Evolutionary conservation across 306 rosid genomes (phyloP), one percentile per base, ranked within the genome.

Genomic region (Crataegus laevigata): DNA sequence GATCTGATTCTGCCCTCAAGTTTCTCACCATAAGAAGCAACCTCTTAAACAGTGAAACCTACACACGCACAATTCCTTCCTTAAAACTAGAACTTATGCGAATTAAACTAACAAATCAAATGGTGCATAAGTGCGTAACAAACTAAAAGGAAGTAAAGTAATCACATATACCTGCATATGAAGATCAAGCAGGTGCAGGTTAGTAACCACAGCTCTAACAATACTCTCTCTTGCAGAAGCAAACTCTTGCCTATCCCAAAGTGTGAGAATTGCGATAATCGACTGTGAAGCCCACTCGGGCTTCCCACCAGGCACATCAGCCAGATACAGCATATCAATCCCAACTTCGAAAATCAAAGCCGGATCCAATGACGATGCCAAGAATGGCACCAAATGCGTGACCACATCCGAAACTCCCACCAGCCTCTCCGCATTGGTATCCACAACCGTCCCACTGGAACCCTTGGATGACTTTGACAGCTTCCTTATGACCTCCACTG

Each of bases 241-340:
- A 79, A 92, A 96, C 62, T 96, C 99, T 79, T 92, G 96, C 77
- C 99, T 83, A 62, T 96, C 99, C 99, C 99, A 96, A 43, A 96
- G 84, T 2, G 98, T 92, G 77, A 96, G 96, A 83, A 96, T 88
- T 2, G 99, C 97, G 25, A 96, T 92, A 63, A 88, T 90, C 1
- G 99, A 92, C 58, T 89, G 96, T 1, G 99, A 96, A 57, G 99
- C 99, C 99, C 99, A 96, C 77, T 96, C 99, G 8, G 97, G 89
- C 77, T 96, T 96, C 78, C 99, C 98, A 57, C 99, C 99, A 79
- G 98, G 93, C 63, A 96, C 99, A 84, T 96, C 99, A 75, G 99
- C 99, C 78, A 96, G 84, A 80, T 96, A 92, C 87, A 96, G 61
- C 98, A 92, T 88, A 68, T 96, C 93, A 59, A 96, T 96, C 75